phyloP scores from a whole-genome alignment of 495 filamentous ascomycete genomes.

The Lichina pygmaea region DNA sequence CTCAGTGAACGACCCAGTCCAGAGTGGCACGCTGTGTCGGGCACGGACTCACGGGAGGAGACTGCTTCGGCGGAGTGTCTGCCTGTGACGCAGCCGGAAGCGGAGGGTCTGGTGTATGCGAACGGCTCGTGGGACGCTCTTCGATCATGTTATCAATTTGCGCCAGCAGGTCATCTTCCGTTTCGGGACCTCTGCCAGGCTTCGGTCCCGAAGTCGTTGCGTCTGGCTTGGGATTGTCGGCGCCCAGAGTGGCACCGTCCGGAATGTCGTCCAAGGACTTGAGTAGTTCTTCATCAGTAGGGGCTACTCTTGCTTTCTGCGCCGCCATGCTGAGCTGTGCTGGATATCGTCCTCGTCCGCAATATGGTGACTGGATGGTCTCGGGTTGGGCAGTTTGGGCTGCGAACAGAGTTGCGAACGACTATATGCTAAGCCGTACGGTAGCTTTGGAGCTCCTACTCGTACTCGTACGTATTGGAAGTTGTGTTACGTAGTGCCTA shows the following conservation, averaged over 20 bases:
- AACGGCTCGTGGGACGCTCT: conserved; percentile 37
- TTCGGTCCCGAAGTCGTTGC: conserved; percentile 19
- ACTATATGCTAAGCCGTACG: too few species aligned
- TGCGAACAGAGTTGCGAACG: too few species aligned
- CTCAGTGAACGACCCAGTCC: conserved; percentile 27
- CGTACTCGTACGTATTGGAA: too few species aligned
- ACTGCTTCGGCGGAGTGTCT: conserved; percentile 24
- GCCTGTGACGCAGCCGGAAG: conserved; percentile 24
- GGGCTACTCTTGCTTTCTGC: conserved; percentile 16
- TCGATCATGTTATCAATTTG: conserved; percentile 60
- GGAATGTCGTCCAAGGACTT: conserved; percentile 32
- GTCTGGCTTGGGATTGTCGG: conserved; percentile 8
- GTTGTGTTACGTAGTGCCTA: too few species aligned
- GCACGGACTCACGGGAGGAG: conserved; percentile 23
- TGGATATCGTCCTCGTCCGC: too few species aligned
- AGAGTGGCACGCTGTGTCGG: conserved; percentile 26
- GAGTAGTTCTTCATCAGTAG: conserved; percentile 54
- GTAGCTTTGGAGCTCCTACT: too few species aligned
- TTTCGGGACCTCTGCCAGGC: conserved; percentile 19
- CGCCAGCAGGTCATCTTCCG: conserved; percentile 44
- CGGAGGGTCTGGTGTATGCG: conserved; percentile 54
- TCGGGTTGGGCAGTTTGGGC: too few species aligned
- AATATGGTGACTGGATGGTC: too few species aligned
- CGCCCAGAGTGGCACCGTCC: conserved; percentile 15
- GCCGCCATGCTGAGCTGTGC: too few species aligned